Base-by-base conservation (phyloP, 371 early-diverging fungal species). In the Mucor racemosus region DNA sequence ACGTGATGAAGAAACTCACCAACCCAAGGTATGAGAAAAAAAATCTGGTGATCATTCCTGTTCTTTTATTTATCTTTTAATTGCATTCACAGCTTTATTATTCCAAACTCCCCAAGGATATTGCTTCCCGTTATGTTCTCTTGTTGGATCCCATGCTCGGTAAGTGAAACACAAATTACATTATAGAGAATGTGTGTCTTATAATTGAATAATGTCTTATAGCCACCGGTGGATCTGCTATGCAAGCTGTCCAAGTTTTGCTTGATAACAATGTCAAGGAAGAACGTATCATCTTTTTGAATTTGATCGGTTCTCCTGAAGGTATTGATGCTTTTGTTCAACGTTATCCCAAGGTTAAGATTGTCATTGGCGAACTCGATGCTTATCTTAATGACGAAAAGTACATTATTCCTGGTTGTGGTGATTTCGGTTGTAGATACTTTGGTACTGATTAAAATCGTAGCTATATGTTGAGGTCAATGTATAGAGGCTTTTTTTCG, bases 211-310 rank as follows among this genome's bases (percentile, higher is more conserved):
- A 14, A n/a, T 56, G n/a, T 42, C n/a, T 48, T 26, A 40, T 76
- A 88, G 97, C 95, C n/a, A 96, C 97, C 31, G 97, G 97, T 39
- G 96, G 95, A 35, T 93, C 94, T 31, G 96, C 95, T 8, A 93
- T 91, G 79, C 94, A 95, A 78, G 95, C 95, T 35, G 90, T 95
- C 35, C 90, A 95, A 81, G 94, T 93, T 2, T 82, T 97, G 72
- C 75, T 93, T 9, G 90, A 92, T 61, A 85, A 92, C 69, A 92
- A 92, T 46, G 97, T 97, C n/a, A 79, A 81, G 38, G 93, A 95
- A 75, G 93, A 94, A 39, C 84, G 86, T 26, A 95, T 97, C 55
- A 77, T 97, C 72, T 94, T 93, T 71, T 69, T 94, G 76, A 94
- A 94, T 77, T 79, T 94, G 74, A 85, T 95, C 58, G 87, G 91